Evolutionary conservation across 768 basidiomycete genomes (phyloP), one percentile per base, ranked within the genome.

Genomic region (Rickenella mellea): DNA sequence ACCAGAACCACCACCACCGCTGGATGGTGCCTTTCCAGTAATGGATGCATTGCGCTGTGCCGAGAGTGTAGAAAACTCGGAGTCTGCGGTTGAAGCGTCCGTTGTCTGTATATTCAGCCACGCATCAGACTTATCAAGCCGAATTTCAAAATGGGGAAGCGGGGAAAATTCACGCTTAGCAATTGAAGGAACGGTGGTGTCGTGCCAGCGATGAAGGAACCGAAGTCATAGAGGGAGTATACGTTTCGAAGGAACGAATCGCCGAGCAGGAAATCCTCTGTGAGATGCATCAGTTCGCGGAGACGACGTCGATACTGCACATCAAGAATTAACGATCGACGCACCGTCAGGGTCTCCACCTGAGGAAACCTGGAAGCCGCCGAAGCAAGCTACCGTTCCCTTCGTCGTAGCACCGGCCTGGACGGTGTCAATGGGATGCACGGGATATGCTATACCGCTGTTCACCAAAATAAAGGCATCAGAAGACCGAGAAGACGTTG

Each of bases 201-300:
- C 12, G 33, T 8, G 9, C 33, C 33, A 14, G 7, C 24, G 33
- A n/a, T 29, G 24, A 40, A 42, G 28, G 49, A 44, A 17, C 51
- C 52, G 38, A 47, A 42, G 27, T 50, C 54, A 36, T 46, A 64
- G 53, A 59, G 46, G 5, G 50, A 48, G 44, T 65, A 65, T 37
- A 57, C 56, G 42, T 59, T 63, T 37, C 61, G 57, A 27, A 65
- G 50, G 54, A 65, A 59, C 15, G 56, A 50, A 45, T 59, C 60
- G 9, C 63, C 62, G 28, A 62, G 49, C 35, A 64, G 51, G 24
- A 60, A 46, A 44, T 61, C 62, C 44, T 53, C 50, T 22, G 33
- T 19, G 33, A 19, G 19, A 9, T 17, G 24, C 10, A n/a, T n/a
- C n/a, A n/a, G n/a, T n/a, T n/a, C n/a, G n/a, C n/a, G n/a, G n/a